Base-by-base conservation (phyloP, 352 stramenopile genomes). In the Stephanocyclus meneghinianus region DNA sequence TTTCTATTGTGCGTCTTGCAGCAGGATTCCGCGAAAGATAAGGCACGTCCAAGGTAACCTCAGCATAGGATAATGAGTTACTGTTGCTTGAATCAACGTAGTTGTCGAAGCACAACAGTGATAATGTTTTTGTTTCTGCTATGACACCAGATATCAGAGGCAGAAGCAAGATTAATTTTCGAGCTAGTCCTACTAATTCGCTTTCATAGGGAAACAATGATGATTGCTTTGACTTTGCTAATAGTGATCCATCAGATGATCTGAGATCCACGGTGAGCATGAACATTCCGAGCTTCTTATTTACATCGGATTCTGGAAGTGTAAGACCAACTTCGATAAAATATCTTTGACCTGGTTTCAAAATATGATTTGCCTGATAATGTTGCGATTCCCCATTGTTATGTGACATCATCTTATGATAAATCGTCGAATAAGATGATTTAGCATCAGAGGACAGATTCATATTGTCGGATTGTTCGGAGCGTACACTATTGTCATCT, bases 201-300 rank as follows among this genome's bases (percentile, higher is more conserved):
- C 78, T 91, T 71, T 93, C 85, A 56, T 90, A 84, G 9, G 89
- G 89, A 21, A 93, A 74, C 56, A 89, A 78, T 15, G 64, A 72
- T 35, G 74, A 70, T 71, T 84, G 51, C 71, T 85, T 78, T 56
- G 76, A 78, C 83, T 67, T 78, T 57, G 78, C 78, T 56, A 85
- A 55, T n/a, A 81, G 42, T 47, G 69, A 65, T 69, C 73, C 42
- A 72, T 87, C 76, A 37, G 1, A 47, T 8, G 80, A 83, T 70
- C 32, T 61, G 26, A 87, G 50, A 71, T 91, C 81, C 9, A 91
- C 80, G 15, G 74, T 73, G n/a, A 93, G 66, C 70, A 88, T 88
- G 56, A 93, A 91, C 15, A 93, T 80, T 26, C 89, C 89, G 50
- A 86, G 69, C 50, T 83, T 67, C 32, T 71, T 79, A 75, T 93